Conservation (phyloP, 108 stramenopile species). For the Cylindrotheca closterium region DNA sequence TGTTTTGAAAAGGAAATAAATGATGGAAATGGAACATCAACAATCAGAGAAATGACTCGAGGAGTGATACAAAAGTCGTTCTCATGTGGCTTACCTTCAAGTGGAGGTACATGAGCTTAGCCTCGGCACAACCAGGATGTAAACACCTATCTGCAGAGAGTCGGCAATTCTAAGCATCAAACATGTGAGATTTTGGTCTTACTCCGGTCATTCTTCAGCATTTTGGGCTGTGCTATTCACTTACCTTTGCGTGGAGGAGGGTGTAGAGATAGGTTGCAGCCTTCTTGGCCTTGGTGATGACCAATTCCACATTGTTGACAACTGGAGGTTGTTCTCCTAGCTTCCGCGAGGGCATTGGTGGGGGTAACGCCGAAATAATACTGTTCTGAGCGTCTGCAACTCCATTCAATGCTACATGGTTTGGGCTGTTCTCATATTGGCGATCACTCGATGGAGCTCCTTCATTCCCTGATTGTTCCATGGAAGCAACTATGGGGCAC, state of each 20-base stretch:
- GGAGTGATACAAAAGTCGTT: too few species aligned
- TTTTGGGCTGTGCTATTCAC: constrained; percentile 17
- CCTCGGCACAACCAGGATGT: constrained; percentile 69
- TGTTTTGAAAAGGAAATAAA: too few species aligned
- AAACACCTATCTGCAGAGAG: constrained; percentile 46
- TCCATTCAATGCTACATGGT: too few species aligned
- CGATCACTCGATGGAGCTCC: too few species aligned
- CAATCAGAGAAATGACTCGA: too few species aligned
- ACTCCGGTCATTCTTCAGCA: not conserved
- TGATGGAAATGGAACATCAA: constrained; percentile 12
- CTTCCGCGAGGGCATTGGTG: not conserved
- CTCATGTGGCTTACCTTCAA: constrained; percentile 59
- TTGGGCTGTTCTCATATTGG: too few species aligned
- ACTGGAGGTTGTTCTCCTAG: not conserved
- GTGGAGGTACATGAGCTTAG: constrained; percentile 70
- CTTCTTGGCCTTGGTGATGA: constrained; percentile 77
- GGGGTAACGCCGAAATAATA: too few species aligned
- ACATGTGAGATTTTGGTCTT: constrained; percentile 6
- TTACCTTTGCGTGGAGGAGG: constrained; percentile 84
- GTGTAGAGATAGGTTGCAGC: constrained; percentile 82
- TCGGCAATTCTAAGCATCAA: constrained; percentile 54
- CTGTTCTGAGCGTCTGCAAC: too few species aligned
- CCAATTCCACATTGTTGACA: constrained; percentile 42
- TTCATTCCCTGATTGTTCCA: too few species aligned
- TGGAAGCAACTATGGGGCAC: too few species aligned